Base-by-base conservation (phyloP, 2,329 filamentous ascomycete genomes). In the Ophiostoma montium region DNA sequence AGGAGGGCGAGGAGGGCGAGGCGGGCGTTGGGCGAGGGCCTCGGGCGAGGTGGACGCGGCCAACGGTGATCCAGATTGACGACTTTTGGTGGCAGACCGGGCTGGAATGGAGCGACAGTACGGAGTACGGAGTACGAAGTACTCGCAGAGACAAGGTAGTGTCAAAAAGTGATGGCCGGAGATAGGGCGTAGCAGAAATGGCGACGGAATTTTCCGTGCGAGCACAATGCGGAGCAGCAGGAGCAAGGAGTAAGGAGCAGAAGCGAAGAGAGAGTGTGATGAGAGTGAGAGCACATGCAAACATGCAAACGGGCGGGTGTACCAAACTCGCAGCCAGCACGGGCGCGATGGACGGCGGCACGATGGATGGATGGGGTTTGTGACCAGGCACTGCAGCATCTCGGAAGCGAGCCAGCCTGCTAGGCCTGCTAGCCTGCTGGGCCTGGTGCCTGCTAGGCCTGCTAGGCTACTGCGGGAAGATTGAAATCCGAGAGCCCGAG, bases 401-500 rank as follows among this genome's bases (percentile, higher is more conserved):
- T 44, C 42, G 42, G 42, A 31, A 31, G 42, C 42, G 42, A 44
- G 36, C 18, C 30, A 32, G 27, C 41, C 31, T 18, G 18, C 23
- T 32, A 44, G 41, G 39, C n/a, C n/a, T n/a, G n/a, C n/a, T n/a
- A n/a, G n/a, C n/a, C n/a, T n/a, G n/a, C n/a, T n/a, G n/a, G n/a
- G n/a, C n/a, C n/a, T n/a, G n/a, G n/a, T n/a, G n/a, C 32, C 32
- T 33, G 32, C 10, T 12, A 11, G 13, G 32, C n/a, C n/a, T 9
- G 30, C 23, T 41, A 5, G 23, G 21, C 21, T 12, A 15, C 43
- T 35, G 50, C 46, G 39, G 39, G 38, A 16, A 39, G 46, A 35
- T 15, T 33, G 30, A 39, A 51, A 41, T 46, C 50, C 50, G 50
- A 51, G 50, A 45, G 50, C 46, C 50, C 50, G 50, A 51, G 41